Conservation (phyloP, 768 basidiomycete species). For the Thelephora ganbajun region DNA sequence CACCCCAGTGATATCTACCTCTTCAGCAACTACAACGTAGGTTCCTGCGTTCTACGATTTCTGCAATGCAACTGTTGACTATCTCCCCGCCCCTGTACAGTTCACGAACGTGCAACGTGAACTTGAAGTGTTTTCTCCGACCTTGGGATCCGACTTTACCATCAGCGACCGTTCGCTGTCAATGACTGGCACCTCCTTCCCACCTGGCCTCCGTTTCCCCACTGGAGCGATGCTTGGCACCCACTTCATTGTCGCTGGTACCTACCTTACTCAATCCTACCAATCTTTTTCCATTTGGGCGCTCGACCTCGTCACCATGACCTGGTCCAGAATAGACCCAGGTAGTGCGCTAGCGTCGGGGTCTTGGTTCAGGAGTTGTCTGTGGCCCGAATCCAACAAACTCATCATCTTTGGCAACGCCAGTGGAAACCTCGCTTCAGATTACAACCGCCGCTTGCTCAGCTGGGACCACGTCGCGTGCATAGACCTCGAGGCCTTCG, state of each 20-base stretch:
- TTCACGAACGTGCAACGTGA: constrained; percentile 94
- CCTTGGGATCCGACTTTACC: constrained; percentile 60
- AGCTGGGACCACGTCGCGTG: constrained; percentile 89
- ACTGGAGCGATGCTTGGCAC: constrained; percentile 86
- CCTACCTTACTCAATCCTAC: constrained; percentile 86
- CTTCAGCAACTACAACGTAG: constrained; percentile 93
- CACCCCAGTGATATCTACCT: constrained; percentile 78
- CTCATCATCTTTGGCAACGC: constrained; percentile 88
- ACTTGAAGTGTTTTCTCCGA: constrained; percentile 80
- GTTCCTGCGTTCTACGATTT: constrained; percentile 14
- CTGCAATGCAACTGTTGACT: constrained; percentile 6
- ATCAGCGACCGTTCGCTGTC: constrained; percentile 67
- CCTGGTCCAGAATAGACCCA: constrained; percentile 81
- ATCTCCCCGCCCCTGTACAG: constrained; percentile 22
- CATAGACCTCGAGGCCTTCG: constrained; percentile 87
- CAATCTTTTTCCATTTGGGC: constrained; percentile 97
- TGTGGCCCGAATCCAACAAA: constrained; percentile 76
- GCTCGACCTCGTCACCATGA: constrained; percentile 70
- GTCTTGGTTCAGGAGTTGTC: constrained; percentile 88
- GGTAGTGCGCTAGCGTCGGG: constrained; percentile 76
- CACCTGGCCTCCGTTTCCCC: constrained; percentile 93
- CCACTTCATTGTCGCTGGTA: constrained; percentile 88
- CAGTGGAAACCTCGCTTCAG: constrained; percentile 76
- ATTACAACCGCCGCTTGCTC: constrained; percentile 82
- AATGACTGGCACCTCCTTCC: constrained; percentile 74